Evolutionary conservation across 805 yeast genomes (phyloP).

Genomic region (Hyphopichia homilentoma): DNA sequence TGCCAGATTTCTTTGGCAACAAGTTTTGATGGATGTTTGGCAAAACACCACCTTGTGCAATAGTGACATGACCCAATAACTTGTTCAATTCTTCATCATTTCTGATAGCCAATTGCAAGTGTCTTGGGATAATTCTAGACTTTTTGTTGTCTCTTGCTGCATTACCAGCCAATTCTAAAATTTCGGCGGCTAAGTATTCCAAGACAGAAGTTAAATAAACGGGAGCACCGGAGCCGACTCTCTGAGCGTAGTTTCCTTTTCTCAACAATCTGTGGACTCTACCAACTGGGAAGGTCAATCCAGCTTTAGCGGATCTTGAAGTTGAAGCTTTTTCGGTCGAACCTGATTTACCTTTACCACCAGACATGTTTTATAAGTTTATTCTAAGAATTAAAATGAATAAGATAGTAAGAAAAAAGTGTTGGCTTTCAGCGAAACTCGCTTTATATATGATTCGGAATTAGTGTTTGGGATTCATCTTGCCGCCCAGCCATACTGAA

Average conservation of each 20-base stretch:
- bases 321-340: constrained; percentile 46
- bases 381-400: background rate
- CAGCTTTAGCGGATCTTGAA: constrained; percentile 48
- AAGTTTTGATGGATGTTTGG: constrained; percentile 49
- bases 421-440: no score
- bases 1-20: constrained; percentile 54
- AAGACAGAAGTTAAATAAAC: constrained; percentile 48
- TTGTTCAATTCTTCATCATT: constrained; percentile 50
- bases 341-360: constrained; percentile 44
- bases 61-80: constrained; percentile 48
- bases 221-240: constrained; percentile 53
- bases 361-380: constrained; percentile 23
- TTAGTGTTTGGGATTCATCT: no score
- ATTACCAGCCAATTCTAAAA: constrained; percentile 50
- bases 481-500: no score
- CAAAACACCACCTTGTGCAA: constrained; percentile 52
- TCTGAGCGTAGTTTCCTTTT: constrained; percentile 50
- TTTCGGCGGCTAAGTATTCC: constrained; percentile 49
- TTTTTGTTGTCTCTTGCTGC: constrained; percentile 52
- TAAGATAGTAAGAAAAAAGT: no score
- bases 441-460: no score
- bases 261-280: constrained; percentile 50
- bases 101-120: constrained; percentile 50
- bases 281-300: constrained; percentile 49
- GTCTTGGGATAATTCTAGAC: constrained; percentile 51